A percentile compares a stretch with the other conserved stretches of the same genome.
Conservation (phyloP, 2,329 filamentous ascomycete species). For the Chaetothyriales sp. region DNA sequence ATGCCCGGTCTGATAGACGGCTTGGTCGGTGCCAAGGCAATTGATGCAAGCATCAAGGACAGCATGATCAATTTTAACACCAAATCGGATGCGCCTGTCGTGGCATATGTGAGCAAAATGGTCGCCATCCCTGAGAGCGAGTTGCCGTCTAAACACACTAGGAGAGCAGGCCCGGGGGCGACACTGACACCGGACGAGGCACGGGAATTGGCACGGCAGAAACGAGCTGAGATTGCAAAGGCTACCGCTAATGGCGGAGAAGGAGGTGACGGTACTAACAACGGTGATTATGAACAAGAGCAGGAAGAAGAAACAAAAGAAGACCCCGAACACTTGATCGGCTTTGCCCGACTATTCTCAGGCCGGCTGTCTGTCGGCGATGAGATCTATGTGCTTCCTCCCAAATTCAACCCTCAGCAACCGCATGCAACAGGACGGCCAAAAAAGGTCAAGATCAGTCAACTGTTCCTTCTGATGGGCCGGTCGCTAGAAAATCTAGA, state of each 20-base stretch:
- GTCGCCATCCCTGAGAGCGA: conserved; percentile 88
- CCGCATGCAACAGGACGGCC: conserved; percentile 51
- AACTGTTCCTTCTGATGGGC: conserved; percentile 92
- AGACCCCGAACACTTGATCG: conserved; percentile 78
- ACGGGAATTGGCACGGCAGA: conserved; percentile 69
- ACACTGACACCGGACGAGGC: conserved; percentile 78
- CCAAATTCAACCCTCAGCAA: conserved; percentile 82
- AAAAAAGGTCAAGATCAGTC: conserved; percentile 68
- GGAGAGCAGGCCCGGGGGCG: conserved; percentile 30
- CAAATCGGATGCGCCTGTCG: conserved; percentile 55
- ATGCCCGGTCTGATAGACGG: conserved; percentile 64
- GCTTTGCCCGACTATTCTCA: conserved; percentile 87
- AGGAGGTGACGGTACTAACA: conserved; percentile 44
- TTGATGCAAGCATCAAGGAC: conserved; percentile 54
- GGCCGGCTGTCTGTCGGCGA: conserved; percentile 82
- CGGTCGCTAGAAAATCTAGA: conserved; percentile 67
- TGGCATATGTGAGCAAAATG: conserved; percentile 98
- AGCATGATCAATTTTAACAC: conserved; percentile 72
- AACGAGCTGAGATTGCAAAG: conserved; percentile 73
- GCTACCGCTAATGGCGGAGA: conserved; percentile 62
- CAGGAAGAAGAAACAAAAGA: conserved; percentile 20
- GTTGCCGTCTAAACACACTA: conserved; percentile 66
- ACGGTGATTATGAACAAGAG: conserved; percentile 44
- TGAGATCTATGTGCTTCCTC: conserved; percentile 74
- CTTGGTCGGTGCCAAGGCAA: conserved; percentile 59